These are phyloP conservation scores for Dendrobium huoshanense DNA, from an alignment of 106 monocot species.

Conservation along the genomic window DNA sequence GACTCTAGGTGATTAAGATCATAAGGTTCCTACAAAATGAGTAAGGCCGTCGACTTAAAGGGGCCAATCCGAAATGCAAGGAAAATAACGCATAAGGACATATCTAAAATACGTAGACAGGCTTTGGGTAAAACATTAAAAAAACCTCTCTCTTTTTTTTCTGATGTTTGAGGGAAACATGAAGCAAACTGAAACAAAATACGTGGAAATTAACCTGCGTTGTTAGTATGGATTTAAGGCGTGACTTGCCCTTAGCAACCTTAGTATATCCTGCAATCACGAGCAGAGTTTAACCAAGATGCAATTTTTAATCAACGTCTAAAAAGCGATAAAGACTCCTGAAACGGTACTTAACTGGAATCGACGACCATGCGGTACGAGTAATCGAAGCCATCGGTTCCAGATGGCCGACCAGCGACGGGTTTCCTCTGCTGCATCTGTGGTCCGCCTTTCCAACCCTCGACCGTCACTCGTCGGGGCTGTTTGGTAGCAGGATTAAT, in stretches of 20 bases:
- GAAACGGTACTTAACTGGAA: slow-evolving; percentile 33
- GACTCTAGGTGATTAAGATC: not conserved
- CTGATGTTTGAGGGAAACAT: not conserved
- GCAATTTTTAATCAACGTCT: not conserved
- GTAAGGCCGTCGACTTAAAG: not conserved
- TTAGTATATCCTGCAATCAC: slow-evolving; percentile 65
- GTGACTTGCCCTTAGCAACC: slow-evolving; percentile 69
- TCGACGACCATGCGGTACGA: slow-evolving; percentile 91
- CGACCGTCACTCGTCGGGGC: not conserved
- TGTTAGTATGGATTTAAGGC: slow-evolving; percentile 39
- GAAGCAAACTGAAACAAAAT: not conserved
- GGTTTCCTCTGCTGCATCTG: slow-evolving; percentile 38
- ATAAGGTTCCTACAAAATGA: not conserved
- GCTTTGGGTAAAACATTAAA: not conserved
- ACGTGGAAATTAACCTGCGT: slow-evolving; percentile 24
- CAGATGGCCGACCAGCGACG: slow-evolving; percentile 48
- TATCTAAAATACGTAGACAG: not conserved
- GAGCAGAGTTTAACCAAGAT: not conserved
- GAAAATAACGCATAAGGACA: not conserved
- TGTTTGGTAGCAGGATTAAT: too few relatives aligned
- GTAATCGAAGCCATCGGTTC: slow-evolving; percentile 95
- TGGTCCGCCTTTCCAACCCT: not conserved
- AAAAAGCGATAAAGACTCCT: not conserved
- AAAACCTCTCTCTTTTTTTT: not conserved
- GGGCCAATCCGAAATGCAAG: not conserved